Conservation (phyloP, 2,329 filamentous ascomycete genomes). For the Xylaria sp. region DNA sequence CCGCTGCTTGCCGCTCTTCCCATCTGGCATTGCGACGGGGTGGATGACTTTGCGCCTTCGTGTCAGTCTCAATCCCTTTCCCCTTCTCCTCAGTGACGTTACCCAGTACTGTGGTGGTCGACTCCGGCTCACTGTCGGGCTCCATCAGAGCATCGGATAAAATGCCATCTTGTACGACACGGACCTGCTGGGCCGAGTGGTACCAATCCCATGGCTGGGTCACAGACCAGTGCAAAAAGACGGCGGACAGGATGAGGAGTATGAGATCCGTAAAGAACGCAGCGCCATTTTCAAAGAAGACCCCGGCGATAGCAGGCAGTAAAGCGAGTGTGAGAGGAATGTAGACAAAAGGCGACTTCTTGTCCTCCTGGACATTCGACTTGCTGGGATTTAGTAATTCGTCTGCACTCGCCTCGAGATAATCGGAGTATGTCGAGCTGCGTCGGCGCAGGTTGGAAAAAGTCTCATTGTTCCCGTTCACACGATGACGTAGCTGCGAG, state of each 20-base stretch:
- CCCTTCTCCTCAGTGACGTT: constrained; percentile 44
- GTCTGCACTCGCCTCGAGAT: constrained; percentile 61
- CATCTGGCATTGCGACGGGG: constrained; percentile 15
- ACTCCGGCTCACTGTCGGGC: constrained; percentile 41
- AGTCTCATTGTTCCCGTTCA: constrained; percentile 21
- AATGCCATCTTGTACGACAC: constrained; percentile 44
- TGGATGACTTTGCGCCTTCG: constrained; percentile 9
- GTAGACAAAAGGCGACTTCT: constrained; percentile 68
- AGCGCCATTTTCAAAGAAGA: constrained; percentile 80
- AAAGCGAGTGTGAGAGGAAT: constrained; percentile 79
- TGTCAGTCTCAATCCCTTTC: constrained; percentile 11
- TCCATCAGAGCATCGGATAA: constrained; percentile 39
- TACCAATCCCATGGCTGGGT: constrained; percentile 87
- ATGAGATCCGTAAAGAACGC: constrained; percentile 80
- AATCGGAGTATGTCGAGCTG: constrained; percentile 75
- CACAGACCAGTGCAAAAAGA: constrained; percentile 91
- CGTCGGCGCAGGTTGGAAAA: constrained; percentile 48
- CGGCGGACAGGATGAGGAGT: constrained; percentile 69
- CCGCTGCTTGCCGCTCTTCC: constrained; percentile 33
- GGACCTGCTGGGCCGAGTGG: constrained; percentile 60
- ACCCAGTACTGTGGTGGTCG: constrained; percentile 31
- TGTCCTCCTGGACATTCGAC: constrained; percentile 38
- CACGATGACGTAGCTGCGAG: constrained; percentile 24
- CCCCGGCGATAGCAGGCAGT: constrained; percentile 76
- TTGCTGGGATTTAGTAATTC: constrained; percentile 57